Percentiles rank a stretch among this genome's conserved stretches.
Conservation (phyloP, 441 rosid species). For the Erodium moschatum region DNA sequence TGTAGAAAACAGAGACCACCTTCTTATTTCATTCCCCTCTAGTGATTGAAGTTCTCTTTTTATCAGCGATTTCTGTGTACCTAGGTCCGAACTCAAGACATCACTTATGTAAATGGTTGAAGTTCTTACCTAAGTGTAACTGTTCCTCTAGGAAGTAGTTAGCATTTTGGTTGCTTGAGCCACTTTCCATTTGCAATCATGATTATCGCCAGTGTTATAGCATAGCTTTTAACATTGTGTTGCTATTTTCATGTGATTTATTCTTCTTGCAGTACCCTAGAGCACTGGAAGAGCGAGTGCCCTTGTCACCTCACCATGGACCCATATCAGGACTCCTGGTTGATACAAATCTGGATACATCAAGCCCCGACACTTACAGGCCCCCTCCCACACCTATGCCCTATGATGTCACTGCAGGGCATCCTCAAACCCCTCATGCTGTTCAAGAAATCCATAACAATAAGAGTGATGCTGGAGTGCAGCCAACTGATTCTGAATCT, state of each 20-base stretch:
- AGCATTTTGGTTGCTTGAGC: background rate
- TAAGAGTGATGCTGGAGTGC: constrained; percentile 38
- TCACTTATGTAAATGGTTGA: no score
- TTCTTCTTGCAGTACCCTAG: constrained; percentile 52
- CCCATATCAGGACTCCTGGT: constrained; percentile 54
- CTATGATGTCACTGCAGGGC: constrained; percentile 42
- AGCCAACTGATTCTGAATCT: constrained; percentile 36
- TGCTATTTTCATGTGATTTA: background rate
- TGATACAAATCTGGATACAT: constrained; percentile 73
- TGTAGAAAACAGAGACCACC: no score
- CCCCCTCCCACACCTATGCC: constrained; percentile 71
- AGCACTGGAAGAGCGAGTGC: constrained; percentile 60
- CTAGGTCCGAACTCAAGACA: no score
- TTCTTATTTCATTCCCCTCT: background rate
- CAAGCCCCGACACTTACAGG: constrained; percentile 62
- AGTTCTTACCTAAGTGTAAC: no score
- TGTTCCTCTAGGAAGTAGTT: background rate
- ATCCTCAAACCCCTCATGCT: constrained; percentile 38
- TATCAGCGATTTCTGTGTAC: no score
- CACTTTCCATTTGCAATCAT: background rate
- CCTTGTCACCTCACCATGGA: constrained; percentile 47
- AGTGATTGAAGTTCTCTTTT: background rate
- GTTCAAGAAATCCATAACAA: constrained; percentile 32
- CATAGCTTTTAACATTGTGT: background rate
- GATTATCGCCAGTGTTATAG: background rate